phyloP scores from a whole-genome alignment of 306 rosid genomes.

The Cicer cuneatum region DNA sequence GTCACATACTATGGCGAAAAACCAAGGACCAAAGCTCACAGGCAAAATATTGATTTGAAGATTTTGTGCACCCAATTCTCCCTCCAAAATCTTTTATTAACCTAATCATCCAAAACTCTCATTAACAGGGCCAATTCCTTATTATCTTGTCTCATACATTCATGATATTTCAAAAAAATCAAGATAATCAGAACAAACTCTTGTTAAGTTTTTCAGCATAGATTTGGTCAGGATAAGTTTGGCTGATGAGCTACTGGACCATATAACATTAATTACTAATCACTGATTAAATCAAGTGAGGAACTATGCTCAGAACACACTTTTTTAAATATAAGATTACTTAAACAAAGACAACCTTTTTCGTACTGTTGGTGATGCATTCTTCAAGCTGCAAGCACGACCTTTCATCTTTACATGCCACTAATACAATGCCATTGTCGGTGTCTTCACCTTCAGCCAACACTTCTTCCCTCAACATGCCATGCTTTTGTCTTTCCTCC shows the following conservation, averaged over 20 bases:
- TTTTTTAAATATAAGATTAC: constrained; percentile 14
- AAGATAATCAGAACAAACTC: constrained; percentile 3
- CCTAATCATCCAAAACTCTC: constrained; percentile 24
- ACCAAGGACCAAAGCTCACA: not conserved
- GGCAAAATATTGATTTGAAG: not conserved
- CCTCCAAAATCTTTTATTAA: constrained; percentile 21
- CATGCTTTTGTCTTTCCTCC: constrained; percentile 71
- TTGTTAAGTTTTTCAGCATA: constrained; percentile 4
- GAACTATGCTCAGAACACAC: constrained; percentile 17
- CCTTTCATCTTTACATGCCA: constrained; percentile 95
- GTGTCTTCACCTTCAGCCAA: constrained; percentile 61
- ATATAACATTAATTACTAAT: constrained; percentile 2
- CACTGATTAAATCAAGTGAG: constrained; percentile 8
- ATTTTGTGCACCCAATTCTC: constrained; percentile 7
- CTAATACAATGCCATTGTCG: constrained; percentile 72
- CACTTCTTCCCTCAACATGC: constrained; percentile 55
- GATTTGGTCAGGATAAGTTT: constrained; percentile 13
- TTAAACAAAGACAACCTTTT: constrained; percentile 57
- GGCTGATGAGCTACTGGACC: constrained; percentile 19
- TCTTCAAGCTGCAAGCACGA: constrained; percentile 94
- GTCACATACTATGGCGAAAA: constrained; percentile 3
- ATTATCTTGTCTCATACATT: constrained; percentile 21
- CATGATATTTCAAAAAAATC: not conserved
- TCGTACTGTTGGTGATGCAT: constrained; percentile 64
- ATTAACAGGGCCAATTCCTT: constrained; percentile 6